A percentile compares a stretch with the other conserved stretches of the same genome.
Conservation (phyloP, 2,329 filamentous ascomycete genomes). For the Dactylellina leptospora region DNA sequence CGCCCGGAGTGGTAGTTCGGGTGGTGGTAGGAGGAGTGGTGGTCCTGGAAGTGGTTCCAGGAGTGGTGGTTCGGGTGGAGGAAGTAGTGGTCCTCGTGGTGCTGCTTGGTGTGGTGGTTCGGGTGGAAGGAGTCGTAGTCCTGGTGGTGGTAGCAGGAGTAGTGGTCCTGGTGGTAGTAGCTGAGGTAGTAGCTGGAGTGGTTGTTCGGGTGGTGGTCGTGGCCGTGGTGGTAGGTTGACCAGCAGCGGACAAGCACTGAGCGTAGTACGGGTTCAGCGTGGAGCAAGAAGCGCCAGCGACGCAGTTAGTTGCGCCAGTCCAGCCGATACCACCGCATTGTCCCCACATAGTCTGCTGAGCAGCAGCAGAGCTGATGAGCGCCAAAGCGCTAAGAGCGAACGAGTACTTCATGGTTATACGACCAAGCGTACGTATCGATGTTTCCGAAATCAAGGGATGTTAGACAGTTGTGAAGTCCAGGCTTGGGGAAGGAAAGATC, state of each 20-base stretch:
- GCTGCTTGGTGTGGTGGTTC: constrained; percentile 9
- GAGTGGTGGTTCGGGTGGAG: constrained; percentile 17
- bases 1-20: constrained; percentile 17
- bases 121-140: constrained; percentile 8
- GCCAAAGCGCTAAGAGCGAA: constrained; percentile 50
- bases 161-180: constrained; percentile 12
- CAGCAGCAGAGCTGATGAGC: constrained; percentile 47
- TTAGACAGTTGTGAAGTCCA: constrained; percentile 49
- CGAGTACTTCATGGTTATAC: constrained; percentile 51
- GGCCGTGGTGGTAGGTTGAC: constrained; percentile 4
- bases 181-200: constrained; percentile 23
- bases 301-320: constrained; percentile 54
- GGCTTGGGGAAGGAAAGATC: constrained; percentile 40
- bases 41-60: constrained; percentile 17
- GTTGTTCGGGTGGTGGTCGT: constrained; percentile 36
- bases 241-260: constrained; percentile 55
- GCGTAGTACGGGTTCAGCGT: constrained; percentile 55
- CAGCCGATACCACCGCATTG: constrained; percentile 54
- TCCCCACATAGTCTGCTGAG: constrained; percentile 48
- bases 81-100: constrained; percentile 17
- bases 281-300: constrained; percentile 53
- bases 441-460: constrained; percentile 42
- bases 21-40: constrained; percentile 24
- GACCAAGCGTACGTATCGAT: constrained; percentile 43
- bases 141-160: constrained; percentile 11